A percentile compares a stretch with the other conserved stretches of the same genome.
phyloP scores from a whole-genome alignment of 345 rosid genomes.

The Eucalyptus guilfoylei region DNA sequence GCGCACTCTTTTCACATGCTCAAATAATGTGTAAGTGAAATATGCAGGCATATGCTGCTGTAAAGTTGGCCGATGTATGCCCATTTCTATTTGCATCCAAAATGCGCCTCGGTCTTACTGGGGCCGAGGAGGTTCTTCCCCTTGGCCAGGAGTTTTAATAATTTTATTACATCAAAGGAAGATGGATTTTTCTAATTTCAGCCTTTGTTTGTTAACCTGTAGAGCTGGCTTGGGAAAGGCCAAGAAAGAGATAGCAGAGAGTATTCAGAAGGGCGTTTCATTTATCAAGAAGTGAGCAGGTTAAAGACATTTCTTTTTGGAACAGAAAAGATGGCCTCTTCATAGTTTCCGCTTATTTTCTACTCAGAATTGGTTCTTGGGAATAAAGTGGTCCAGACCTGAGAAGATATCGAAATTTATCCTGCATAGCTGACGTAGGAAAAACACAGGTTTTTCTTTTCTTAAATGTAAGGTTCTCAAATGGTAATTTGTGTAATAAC shows the following conservation, averaged over 20 bases:
- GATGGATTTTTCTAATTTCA: neutral
- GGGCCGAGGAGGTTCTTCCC: conserved; percentile 4
- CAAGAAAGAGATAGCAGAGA: conserved; percentile 73
- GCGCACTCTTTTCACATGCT: too few species aligned
- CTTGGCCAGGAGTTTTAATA: conserved; percentile 34
- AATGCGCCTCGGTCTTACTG: conserved; percentile 59
- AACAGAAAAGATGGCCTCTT: too few species aligned
- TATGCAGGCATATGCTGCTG: too few species aligned
- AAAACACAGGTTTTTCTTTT: neutral
- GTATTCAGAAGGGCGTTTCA: conserved; percentile 72
- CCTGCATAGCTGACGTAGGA: neutral
- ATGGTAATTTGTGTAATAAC: neutral
- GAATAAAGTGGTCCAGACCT: neutral
- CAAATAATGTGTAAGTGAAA: too few species aligned
- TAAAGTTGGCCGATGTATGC: too few species aligned
- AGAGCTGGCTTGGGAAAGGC: conserved; percentile 80
- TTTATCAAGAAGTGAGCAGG: conserved; percentile 43
- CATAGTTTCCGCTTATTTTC: neutral
- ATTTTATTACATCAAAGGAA: neutral
- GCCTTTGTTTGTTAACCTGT: neutral
- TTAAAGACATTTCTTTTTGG: too few species aligned
- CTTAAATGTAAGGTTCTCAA: neutral
- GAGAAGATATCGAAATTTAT: neutral
- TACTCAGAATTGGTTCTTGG: neutral
- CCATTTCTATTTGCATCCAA: conserved; percentile 45